Conservation (phyloP, 2,329 filamentous ascomycete genomes). For the Metarhizium guizhouense region DNA sequence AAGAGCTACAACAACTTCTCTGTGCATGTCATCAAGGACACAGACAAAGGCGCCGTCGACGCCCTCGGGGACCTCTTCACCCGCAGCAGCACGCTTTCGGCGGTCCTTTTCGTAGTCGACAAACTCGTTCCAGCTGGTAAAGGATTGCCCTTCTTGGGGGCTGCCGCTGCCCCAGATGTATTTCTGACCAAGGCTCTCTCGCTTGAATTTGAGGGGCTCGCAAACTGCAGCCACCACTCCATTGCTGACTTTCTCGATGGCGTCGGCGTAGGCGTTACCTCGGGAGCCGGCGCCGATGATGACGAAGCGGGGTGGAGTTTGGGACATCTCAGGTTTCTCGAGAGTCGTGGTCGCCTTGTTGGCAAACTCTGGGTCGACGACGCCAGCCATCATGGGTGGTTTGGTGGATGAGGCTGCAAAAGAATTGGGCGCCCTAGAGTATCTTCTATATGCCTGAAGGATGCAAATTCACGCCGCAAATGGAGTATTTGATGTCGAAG, state of each 20-base stretch:
- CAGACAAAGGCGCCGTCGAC: constrained; percentile 55
- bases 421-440: not conserved
- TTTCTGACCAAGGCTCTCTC: constrained; percentile 56
- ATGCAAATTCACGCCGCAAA: not conserved
- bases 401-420: not conserved
- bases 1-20: constrained; percentile 67
- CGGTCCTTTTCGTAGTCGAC: constrained; percentile 60
- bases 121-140: constrained; percentile 67
- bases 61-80: constrained; percentile 40
- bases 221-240: constrained; percentile 69
- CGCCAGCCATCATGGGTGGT: constrained; percentile 11
- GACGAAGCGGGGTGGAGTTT: constrained; percentile 55
- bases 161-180: constrained; percentile 60
- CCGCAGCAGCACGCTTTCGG: constrained; percentile 41
- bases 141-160: constrained; percentile 55
- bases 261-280: constrained; percentile 64
- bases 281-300: constrained; percentile 78
- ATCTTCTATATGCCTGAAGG: not conserved
- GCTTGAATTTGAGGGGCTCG: constrained; percentile 73
- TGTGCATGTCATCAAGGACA: constrained; percentile 83
- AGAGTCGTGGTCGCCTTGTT: constrained; percentile 17
- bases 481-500: not conserved
- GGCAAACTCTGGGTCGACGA: constrained; percentile 16
- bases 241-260: constrained; percentile 54
- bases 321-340: constrained; percentile 35